A percentile compares a stretch with the other conserved stretches of the same genome.
Conservation (phyloP, 2,329 filamentous ascomycete species). For the Xylariaceae sp. region DNA sequence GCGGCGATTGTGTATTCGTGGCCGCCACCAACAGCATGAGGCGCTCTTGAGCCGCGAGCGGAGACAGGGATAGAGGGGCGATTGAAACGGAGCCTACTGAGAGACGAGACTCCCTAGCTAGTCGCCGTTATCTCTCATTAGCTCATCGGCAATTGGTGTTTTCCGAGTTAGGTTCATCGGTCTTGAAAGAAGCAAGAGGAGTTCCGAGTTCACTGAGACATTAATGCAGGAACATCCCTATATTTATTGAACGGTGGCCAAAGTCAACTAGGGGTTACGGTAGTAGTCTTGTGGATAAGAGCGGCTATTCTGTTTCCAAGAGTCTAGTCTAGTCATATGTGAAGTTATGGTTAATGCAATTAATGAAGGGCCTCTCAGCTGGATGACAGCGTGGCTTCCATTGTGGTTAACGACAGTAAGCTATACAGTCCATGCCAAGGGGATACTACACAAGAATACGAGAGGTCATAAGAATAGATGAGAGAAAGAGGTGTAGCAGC, state of each 20-base stretch:
- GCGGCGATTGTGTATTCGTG: slow-evolving; percentile 10
- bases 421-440: neutral
- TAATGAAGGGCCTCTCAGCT: slow-evolving; percentile 6
- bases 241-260: neutral
- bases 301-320: neutral
- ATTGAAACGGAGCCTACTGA: too few species aligned
- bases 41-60: neutral
- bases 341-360: neutral
- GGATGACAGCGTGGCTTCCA: neutral
- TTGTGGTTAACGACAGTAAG: neutral
- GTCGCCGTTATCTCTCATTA: neutral
- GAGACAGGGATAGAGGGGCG: too few species aligned
- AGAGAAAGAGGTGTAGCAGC: neutral
- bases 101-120: slow-evolving; percentile 2
- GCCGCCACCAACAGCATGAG: slow-evolving; percentile 13
- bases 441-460: slow-evolving; percentile 1
- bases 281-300: neutral
- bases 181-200: slow-evolving; percentile 1
- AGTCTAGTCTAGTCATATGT: slow-evolving; percentile 7
- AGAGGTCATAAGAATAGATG: slow-evolving; percentile 2
- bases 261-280: neutral
- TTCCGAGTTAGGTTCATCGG: neutral
- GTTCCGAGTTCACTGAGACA: slow-evolving; percentile 2
- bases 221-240: slow-evolving; percentile 9
- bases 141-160: neutral